These are phyloP conservation scores for Citrus mangshanensis DNA, from an alignment of 345 rosid genomes.

Conservation along the genomic window DNA sequence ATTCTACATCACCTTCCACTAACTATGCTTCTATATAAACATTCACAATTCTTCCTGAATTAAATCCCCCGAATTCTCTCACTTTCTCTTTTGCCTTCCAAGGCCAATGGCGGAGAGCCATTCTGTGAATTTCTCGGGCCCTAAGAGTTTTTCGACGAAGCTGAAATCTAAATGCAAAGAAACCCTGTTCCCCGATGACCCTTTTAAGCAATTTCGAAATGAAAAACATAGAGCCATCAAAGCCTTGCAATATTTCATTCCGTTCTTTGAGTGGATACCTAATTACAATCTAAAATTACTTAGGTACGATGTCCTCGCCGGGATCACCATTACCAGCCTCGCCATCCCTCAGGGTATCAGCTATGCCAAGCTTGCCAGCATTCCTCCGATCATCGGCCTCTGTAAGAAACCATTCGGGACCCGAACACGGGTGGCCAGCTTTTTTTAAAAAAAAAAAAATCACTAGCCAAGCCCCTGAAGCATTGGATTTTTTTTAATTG, in stretches of 20 bases:
- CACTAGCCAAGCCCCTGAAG: too few species aligned
- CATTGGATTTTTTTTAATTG: too few species aligned
- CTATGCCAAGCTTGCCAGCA: slow-evolving; percentile 75
- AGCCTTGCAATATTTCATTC: slow-evolving; percentile 58
- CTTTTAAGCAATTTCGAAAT: slow-evolving; percentile 45
- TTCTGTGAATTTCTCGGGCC: slow-evolving; percentile 49
- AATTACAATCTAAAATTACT: slow-evolving; percentile 44
- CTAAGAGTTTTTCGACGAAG: slow-evolving; percentile 41
- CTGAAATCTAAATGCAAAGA: slow-evolving; percentile 63
- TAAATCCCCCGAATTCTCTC: background rate
- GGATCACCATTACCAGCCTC: slow-evolving; percentile 84
- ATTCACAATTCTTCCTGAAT: background rate
- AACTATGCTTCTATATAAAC: background rate
- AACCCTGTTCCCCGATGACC: slow-evolving; percentile 83
- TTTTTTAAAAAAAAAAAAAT: too few species aligned
- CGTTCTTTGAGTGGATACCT: slow-evolving; percentile 79
- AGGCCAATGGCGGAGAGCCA: slow-evolving; percentile 16
- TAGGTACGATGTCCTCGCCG: slow-evolving; percentile 72
- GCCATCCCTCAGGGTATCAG: slow-evolving; percentile 98
- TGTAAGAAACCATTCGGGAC: slow-evolving; percentile 36
- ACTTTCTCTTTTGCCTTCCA: background rate
- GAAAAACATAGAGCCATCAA: slow-evolving; percentile 27
- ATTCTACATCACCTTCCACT: background rate
- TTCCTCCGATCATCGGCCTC: slow-evolving; percentile 86
- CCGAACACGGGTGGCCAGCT: too few species aligned